Evolutionary conservation across 345 rosid genomes (phyloP), one percentile per base, ranked within the genome.

Genomic region (Aquilaria yunnanensis): DNA sequence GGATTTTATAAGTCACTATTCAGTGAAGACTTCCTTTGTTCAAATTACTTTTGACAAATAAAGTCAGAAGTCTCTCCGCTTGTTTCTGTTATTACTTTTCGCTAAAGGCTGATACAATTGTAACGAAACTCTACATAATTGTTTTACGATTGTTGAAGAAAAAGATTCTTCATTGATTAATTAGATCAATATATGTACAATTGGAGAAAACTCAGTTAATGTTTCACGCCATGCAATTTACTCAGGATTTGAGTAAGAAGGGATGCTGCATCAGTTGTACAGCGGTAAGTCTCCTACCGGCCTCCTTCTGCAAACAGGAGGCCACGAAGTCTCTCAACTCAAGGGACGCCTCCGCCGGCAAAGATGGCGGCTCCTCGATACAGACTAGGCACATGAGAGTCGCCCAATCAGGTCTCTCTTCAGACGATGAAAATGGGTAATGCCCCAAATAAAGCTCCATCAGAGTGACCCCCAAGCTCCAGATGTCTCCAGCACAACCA

Each of bases 331-430:
- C 69, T 57, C 84, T 64, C 54, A 89, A 89, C 74, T 83, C 87
- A 5, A 74, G 84, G 1, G 96, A 84, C 12, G 80, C 73, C 1
- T 65, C 63, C 2, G 72, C 91, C 46, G 96, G 94, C 56, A 75
- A 59, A 53, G 65, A 48, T 2, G 96, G 96, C 32, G 94, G 91
- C 12, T 84, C 96, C n/a, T 86, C 84, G 51, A 89, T 84, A 57
- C 96, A 89, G 14, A 89, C 86, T 6, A 91, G 90, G 64, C 96
- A 89, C 94, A 89, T 89, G 5, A 89, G 67, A 14, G 91, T 83
- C 0, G 96, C 87, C 96, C 96, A 89, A 34, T 89, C 89, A 43
- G 96, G 91, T 69, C 91, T 73, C 60, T 86, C 87, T 11, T 91
- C 96, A 8, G 72, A 76, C 3, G 77, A 70, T 11, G 83, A 65